Base-by-base conservation (phyloP, 139 green algal genomes). In the Dunaliella primolecta region DNA sequence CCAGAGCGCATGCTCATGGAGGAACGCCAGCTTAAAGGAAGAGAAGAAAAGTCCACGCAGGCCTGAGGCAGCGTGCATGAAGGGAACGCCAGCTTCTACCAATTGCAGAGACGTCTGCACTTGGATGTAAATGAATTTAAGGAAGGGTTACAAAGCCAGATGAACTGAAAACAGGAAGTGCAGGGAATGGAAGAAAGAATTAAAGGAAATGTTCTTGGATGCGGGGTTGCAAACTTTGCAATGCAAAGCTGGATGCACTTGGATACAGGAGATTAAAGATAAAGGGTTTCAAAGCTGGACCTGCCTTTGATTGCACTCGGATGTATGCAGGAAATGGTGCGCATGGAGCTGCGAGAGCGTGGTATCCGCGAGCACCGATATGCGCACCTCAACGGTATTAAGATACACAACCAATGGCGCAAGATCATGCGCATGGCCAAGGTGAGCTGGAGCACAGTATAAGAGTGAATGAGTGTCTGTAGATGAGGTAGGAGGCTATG, bases 331-430 rank as follows among this genome's bases (percentile, higher is more conserved):
- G 93, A 95, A 36, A 35, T 75, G 3, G 80, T 88, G 0, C 84
- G 90, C 1, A 75, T 89, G 35, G 84, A 71, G 1, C 80, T 95
- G 70, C 86, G 89, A 0, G 87, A 91, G 84, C 82, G 87, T 34
- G 88, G 92, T 86, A 64, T 93, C 33, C 86, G 90, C 0, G 94
- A 97, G 91, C 90, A 97, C 90, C 80, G 85, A 31, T 94, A 94
- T 84, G 91, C 92, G 0, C 89, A 92, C 81, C 85, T 96, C 70
- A 96, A 97, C 85, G 85, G 82, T 33, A 92, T 95, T 56, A 98
- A 96, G 85, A 95, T 98, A 64, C 93, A 98, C 88, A 96, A 94
- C 76, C 92, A 97, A 78, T 98, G 95, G 95, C 91, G 94, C 76
- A 94, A 95, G 84, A 95, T 96, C 80, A 96, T 96, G 93, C 93